Base-by-base conservation (phyloP, 208 protist species). In the Perkinsela sp. region DNA sequence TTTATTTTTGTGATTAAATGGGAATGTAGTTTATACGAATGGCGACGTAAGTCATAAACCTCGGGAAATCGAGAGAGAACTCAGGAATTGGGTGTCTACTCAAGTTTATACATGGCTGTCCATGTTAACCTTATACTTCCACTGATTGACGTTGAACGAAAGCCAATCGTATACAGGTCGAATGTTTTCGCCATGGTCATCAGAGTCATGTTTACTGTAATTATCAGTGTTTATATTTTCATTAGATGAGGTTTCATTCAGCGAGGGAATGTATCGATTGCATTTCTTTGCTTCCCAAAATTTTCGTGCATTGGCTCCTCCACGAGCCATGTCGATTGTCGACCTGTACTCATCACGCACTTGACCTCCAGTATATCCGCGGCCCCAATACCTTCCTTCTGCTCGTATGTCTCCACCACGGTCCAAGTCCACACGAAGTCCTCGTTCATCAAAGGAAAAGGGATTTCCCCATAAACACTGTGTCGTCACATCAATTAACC, bases 311-410 rank as follows among this genome's bases (percentile, higher is more conserved):
- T 57, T 57, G 13, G 40, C 40, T 1, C 80, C 81, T 32, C 81
- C 81, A 13, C 81, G 72, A 0, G 66, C 78, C 32, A 66, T 30
- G 74, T 86, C 80, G 68, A 71, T 82, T 29, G 81, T 73, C 2
- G 31, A 28, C 2, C 80, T 66, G 40, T 74, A 80, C 66, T 86
- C 81, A 65, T 85, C 80, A 16, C 81, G 76, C 22, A 86, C 76
- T 68, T 80, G 76, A 1, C 30, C 40, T 15, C 72, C 66, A 29
- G 70, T 15, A 16, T 30, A 30, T 1, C 70, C 71, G n/a, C 71
- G 68, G 29, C 71, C 70, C 69, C 31, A 73, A 30, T 73, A 68
- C 68, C 67, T 65, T 32, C 73, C 71, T 48, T 73, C 70, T 72
- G 65, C 68, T 6, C 67, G 70, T n/a, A 73, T 57, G 40, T 6